Base-by-base conservation (phyloP, 305 asterid species). In the Fraxinus sp. region DNA sequence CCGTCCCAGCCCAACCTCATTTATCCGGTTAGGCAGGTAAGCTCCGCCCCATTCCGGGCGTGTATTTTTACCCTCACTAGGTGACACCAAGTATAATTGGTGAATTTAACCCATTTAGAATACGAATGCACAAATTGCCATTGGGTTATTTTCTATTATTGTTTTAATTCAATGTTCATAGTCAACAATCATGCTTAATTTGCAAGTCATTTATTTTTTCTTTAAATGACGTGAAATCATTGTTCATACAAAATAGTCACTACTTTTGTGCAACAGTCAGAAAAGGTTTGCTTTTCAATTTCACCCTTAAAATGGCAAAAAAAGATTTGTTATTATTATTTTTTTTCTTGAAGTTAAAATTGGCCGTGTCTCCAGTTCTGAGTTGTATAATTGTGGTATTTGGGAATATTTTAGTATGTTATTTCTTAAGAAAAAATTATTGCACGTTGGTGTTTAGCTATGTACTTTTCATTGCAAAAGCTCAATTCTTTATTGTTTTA, bases 341-440 rank as follows among this genome's bases (percentile, higher is more conserved):
- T 20, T 18, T 18, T 22, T 78, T 16, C 80, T 71, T 18, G 41
- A 76, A 76, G 83, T 39, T 59, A 9, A 32, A 75, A 85, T n/a
- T 26, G 73, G 82, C 0, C 22, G 68, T 62, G 52, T 72, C 20
- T 20, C 39, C 39, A 11, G 33, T 35, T 35, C 28, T 44, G 77
- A 79, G 77, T 44, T 79, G 13, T 41, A 5, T 66, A 39, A 2
- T 9, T 57, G 78, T 57, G 6, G 64, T 81, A 9, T 74, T 77
- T 80, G 20, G 71, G 78, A 46, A 6, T 28, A 39, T 39, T 62
- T n/a, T 18, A 57, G 11, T 39, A 39, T 8, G 26, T 80, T 49
- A 33, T 78, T 0, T 80, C 83, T 44, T 7, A 64, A 64, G 72
- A 79, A 73, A 37, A 82, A 35, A 41, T 76, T 44, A 70, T 68